A percentile compares a stretch with the other conserved stretches of the same genome.
Evolutionary conservation across 345 rosid species (phyloP).

Genomic region (Eucalyptus virginea): DNA sequence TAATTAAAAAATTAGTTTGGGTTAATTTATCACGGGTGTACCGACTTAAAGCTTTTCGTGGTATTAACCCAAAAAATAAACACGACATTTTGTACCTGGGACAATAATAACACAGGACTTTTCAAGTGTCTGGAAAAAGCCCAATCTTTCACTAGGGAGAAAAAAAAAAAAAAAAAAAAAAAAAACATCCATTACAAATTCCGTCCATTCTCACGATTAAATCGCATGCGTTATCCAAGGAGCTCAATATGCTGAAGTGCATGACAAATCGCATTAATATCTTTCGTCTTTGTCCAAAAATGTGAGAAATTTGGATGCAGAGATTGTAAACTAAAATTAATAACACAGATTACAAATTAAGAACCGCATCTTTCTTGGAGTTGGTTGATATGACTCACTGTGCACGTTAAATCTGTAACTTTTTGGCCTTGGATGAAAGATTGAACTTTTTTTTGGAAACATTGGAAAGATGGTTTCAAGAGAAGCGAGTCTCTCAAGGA

Average conservation of each 20-base stretch:
- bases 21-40: too few relatives aligned
- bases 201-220: too few relatives aligned
- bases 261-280: fast-evolving
- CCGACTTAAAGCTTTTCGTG: too few relatives aligned
- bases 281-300: background rate
- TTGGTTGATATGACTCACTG: background rate
- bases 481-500: background rate
- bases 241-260: background rate
- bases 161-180: too few relatives aligned
- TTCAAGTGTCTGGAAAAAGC: too few relatives aligned
- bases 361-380: background rate
- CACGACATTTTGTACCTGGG: too few relatives aligned
- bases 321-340: background rate
- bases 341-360: background rate
- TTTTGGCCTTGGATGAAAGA: background rate
- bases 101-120: too few relatives aligned
- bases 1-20: too few relatives aligned
- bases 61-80: too few relatives aligned
- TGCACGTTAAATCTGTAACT: background rate
- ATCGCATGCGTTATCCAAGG: background rate
- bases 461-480: background rate
- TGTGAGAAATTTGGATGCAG: background rate
- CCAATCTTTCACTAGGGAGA: too few relatives aligned
- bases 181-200: too few relatives aligned
- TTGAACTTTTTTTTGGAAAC: background rate